Percentiles rank a stretch among this genome's conserved stretches.
Evolutionary conservation across 1,139 yeast genomes (phyloP).

Genomic region (Geotrichum cucujoidarum): DNA sequence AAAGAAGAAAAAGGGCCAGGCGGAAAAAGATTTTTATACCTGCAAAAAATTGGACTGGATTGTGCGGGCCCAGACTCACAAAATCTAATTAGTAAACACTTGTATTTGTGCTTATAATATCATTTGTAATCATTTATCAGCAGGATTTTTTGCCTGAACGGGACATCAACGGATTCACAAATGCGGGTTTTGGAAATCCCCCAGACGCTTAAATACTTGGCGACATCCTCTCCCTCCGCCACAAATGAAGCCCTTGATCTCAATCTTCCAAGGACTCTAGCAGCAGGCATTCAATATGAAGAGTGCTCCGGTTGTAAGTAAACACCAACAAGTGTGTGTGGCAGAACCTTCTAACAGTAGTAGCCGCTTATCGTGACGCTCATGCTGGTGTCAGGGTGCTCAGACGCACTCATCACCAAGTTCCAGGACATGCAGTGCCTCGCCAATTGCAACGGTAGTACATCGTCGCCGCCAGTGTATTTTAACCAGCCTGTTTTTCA

Average conservation of each 20-base stretch:
- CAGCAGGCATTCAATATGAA: too few species aligned
- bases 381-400: conserved; percentile 59
- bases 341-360: too few species aligned
- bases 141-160: not conserved
- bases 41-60: too few species aligned
- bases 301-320: too few species aligned
- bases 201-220: too few species aligned
- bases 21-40: not conserved
- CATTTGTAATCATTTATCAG: not conserved
- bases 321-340: too few species aligned
- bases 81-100: not conserved
- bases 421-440: conserved; percentile 76
- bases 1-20: not conserved
- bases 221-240: too few species aligned
- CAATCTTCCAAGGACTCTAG: too few species aligned
- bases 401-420: conserved; percentile 71
- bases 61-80: too few species aligned
- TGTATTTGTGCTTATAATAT: too few species aligned
- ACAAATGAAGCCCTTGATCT: too few species aligned
- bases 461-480: conserved; percentile 38
- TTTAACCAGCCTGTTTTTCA: conserved; percentile 80
- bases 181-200: too few species aligned
- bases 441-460: conserved; percentile 47
- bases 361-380: conserved; percentile 15
- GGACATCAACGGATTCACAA: not conserved